Conservation (phyloP, 2,329 filamentous ascomycete species). For the Chrysoporthe cubensis region DNA sequence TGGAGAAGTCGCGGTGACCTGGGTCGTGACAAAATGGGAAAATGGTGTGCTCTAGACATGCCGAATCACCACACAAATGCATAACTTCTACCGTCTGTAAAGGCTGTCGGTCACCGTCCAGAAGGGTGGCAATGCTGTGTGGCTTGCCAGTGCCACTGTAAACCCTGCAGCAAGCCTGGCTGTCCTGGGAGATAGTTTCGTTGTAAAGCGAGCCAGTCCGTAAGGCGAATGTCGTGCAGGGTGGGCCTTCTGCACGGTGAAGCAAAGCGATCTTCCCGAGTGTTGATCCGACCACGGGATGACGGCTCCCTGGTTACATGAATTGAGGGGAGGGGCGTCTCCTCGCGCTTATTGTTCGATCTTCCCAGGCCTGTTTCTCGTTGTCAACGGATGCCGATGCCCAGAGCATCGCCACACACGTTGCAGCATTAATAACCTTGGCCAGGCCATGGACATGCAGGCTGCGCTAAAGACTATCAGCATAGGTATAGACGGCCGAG, state of each 20-base stretch:
- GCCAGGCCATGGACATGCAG: constrained; percentile 22
- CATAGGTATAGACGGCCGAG: not conserved
- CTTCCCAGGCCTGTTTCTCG: not conserved
- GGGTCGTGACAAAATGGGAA: not conserved
- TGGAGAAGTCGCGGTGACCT: not conserved
- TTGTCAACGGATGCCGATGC: constrained; percentile 27
- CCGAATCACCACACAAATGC: not conserved
- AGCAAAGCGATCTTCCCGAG: not conserved
- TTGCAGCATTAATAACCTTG: constrained; percentile 50
- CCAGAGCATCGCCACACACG: constrained; percentile 64
- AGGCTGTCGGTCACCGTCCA: not conserved
- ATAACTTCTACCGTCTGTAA: not conserved
- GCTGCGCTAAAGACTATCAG: constrained; percentile 19
- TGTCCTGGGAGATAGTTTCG: not conserved
- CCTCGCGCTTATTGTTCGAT: not conserved
- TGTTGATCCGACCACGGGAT: not conserved
- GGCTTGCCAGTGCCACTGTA: not conserved
- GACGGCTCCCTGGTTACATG: not conserved
- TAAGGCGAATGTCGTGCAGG: not conserved
- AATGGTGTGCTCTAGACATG: not conserved
- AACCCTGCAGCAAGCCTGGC: not conserved
- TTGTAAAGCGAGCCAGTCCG: not conserved
- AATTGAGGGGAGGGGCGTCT: not conserved
- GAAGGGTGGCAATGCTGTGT: not conserved
- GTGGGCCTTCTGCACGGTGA: not conserved